Base-by-base conservation (phyloP, 1,284 basidiomycete species). In the Apiotrichum sp. region DNA sequence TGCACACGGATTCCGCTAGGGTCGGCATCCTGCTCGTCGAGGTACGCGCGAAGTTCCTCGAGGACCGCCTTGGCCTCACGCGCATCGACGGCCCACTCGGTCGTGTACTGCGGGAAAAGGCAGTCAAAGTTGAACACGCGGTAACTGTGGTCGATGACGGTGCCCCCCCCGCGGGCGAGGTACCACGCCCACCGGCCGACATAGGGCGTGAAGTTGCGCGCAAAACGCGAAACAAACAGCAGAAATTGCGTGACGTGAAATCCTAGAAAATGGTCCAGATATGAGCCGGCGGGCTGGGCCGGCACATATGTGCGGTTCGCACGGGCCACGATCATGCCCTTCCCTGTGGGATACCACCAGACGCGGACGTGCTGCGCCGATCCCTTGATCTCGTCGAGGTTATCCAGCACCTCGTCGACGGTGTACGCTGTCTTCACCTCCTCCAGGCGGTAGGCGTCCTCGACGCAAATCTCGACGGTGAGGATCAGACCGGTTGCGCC, bases 401-500 rank as follows among this genome's bases (percentile, higher is more conserved):
- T 77, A 32, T 73, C 73, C 42, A 79, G 67, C 47, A 81, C 76
- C 39, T 73, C 72, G 35, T 74, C 70, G 47, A 87, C 83, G 64
- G 90, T 88, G 44, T 86, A 75, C 22, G 84, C 82, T 63, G 84
- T 82, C 62, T 86, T 86, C 0, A 82, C 78, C 69, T 98, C 93
- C 66, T 83, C 83, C 53, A 98, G 80, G 29, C 86, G 82, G 77
- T 95, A 98, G 1, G 86, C 86, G 1, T 82, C 81, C 68, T 93
- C 89, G 41, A 93, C 87, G 53, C 85, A 80, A 41, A 98, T 78
- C 59, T 86, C 84, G 42, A 96, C 82, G 33, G 82, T 79, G 32
- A 95, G 79, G 65, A 98, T 88, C 60, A 98, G 79, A 14, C 95
- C 96, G 0, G 95, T 97, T 42, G 85, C 81, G n/a, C 95, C 96